These are phyloP conservation scores for Suhomyces yuchorum DNA, from an alignment of 1,139 yeast genomes.

Conservation along the genomic window DNA sequence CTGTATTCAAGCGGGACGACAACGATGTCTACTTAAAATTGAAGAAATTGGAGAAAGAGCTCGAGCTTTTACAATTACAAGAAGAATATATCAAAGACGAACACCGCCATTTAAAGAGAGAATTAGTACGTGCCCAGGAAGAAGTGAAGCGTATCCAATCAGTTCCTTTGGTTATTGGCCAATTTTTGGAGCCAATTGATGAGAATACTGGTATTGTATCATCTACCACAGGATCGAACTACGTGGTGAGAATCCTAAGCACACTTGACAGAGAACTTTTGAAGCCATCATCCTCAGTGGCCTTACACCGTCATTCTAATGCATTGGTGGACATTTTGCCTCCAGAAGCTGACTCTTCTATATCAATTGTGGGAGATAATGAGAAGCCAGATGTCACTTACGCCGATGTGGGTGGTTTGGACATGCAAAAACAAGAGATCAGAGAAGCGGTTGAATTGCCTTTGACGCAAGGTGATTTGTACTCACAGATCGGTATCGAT, in stretches of 20 bases:
- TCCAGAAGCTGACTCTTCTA: slow-evolving; percentile 97
- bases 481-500: slow-evolving; percentile 97
- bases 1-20: slow-evolving; percentile 29
- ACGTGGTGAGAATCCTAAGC: slow-evolving; percentile 91
- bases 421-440: slow-evolving; percentile 98
- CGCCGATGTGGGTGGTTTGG: slow-evolving; percentile 97
- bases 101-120: slow-evolving; percentile 93
- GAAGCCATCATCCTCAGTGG: slow-evolving; percentile 94
- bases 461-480: slow-evolving; percentile 90
- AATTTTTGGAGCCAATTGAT: slow-evolving; percentile 96
- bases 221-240: slow-evolving; percentile 96
- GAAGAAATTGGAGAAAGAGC: slow-evolving; percentile 86
- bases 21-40: slow-evolving; percentile 78
- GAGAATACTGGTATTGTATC: slow-evolving; percentile 96
- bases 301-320: slow-evolving; percentile 96
- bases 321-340: slow-evolving; percentile 96
- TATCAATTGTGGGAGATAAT: slow-evolving; percentile 90
- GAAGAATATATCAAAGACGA: slow-evolving; percentile 98
- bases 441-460: slow-evolving; percentile 98
- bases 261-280: slow-evolving; percentile 92
- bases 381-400: slow-evolving; percentile 90
- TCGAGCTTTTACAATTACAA: slow-evolving; percentile 79
- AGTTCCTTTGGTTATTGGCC: slow-evolving; percentile 97
- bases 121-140: slow-evolving; percentile 94
- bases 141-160: slow-evolving; percentile 97